These are phyloP conservation scores for Solanum sejunctum DNA, from an alignment of 257 asterid genomes.

Conservation along the genomic window DNA sequence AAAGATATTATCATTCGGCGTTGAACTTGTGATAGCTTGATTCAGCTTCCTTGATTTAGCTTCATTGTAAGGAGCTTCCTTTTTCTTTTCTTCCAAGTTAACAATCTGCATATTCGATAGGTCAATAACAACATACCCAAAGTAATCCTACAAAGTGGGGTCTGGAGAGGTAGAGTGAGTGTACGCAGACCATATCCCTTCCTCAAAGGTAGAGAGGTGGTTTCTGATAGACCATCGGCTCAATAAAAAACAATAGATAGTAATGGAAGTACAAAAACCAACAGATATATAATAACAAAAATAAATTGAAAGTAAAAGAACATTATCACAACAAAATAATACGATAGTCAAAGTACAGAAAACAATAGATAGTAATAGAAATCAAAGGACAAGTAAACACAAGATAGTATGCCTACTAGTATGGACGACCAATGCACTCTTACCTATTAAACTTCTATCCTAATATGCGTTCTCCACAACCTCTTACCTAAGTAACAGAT, in stretches of 20 bases:
- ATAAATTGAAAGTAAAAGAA: neutral
- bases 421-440: neutral
- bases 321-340: neutral
- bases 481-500: neutral
- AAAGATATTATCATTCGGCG: slow-evolving; percentile 4
- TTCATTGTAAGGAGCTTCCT: slow-evolving; percentile 15
- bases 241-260: neutral
- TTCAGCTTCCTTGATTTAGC: slow-evolving; percentile 11
- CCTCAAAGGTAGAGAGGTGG: neutral
- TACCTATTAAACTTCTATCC: neutral
- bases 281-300: neutral
- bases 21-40: slow-evolving; percentile 8
- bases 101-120: slow-evolving; percentile 30
- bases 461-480: neutral
- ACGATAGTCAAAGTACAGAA: neutral
- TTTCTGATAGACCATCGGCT: neutral
- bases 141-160: neutral
- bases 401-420: neutral
- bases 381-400: neutral
- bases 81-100: slow-evolving; percentile 41
- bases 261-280: neutral
- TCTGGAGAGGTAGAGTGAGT: neutral
- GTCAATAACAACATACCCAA: neutral
- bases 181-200: neutral
- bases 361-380: fast-evolving